Conservation (phyloP, 2,329 filamentous ascomycete species). For the Lecanicillium sp. region DNA sequence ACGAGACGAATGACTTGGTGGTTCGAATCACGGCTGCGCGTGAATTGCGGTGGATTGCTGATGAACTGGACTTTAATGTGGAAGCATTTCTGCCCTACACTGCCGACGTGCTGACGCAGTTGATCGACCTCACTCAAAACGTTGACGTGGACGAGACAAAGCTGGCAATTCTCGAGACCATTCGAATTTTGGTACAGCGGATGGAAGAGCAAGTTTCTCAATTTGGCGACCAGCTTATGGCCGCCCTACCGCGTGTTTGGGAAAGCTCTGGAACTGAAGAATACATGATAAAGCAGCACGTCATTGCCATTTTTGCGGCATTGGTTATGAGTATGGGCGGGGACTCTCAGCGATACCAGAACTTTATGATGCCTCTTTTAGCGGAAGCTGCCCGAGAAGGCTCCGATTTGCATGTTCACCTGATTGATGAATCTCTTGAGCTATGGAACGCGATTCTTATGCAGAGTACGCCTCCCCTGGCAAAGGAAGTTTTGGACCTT, state of each 20-base stretch:
- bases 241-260: slow-evolving; percentile 75
- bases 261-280: slow-evolving; percentile 70
- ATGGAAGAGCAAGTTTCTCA: slow-evolving; percentile 64
- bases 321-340: slow-evolving; percentile 80
- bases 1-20: slow-evolving; percentile 79
- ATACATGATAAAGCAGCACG: slow-evolving; percentile 88
- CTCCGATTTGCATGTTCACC: slow-evolving; percentile 68
- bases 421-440: slow-evolving; percentile 86
- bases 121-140: slow-evolving; percentile 72
- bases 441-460: slow-evolving; percentile 72
- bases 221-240: slow-evolving; percentile 74
- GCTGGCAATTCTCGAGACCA: slow-evolving; percentile 80
- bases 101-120: slow-evolving; percentile 58
- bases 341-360: slow-evolving; percentile 69
- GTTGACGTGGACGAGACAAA: slow-evolving; percentile 82
- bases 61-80: slow-evolving; percentile 75
- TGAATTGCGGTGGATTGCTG: slow-evolving; percentile 70
- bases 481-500: slow-evolving; percentile 53
- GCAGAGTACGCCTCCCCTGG: slow-evolving; percentile 54
- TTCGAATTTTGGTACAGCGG: slow-evolving; percentile 70
- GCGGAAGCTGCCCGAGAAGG: slow-evolving; percentile 68
- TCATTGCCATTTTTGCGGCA: slow-evolving; percentile 76
- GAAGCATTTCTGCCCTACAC: slow-evolving; percentile 72
- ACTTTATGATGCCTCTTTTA: slow-evolving; percentile 74
- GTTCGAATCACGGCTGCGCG: slow-evolving; percentile 86